Evolutionary conservation across 257 asterid species (phyloP).

Genomic region (Solanum chmielewskii): DNA sequence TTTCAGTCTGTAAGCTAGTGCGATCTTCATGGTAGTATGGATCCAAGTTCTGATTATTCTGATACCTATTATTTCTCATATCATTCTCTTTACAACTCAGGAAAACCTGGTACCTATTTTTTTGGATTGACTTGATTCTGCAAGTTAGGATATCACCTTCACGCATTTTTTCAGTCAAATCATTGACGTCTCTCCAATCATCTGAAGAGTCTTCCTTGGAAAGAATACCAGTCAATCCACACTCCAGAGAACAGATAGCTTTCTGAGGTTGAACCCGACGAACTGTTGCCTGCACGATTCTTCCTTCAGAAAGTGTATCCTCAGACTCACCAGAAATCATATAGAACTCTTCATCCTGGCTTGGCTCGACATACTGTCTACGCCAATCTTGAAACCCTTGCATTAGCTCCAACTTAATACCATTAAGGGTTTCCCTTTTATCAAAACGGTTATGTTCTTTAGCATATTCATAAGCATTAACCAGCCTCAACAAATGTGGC

Average conservation of each 20-base stretch:
- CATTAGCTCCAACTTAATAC: slow-evolving; percentile 74
- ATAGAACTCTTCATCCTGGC: slow-evolving; percentile 81
- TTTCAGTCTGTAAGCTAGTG: slow-evolving; percentile 33
- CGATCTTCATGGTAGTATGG: slow-evolving; percentile 73
- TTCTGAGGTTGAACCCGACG: slow-evolving; percentile 76
- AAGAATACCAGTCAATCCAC: slow-evolving; percentile 82
- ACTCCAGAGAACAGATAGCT: slow-evolving; percentile 68
- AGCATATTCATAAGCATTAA: slow-evolving; percentile 64
- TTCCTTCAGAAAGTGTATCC: slow-evolving; percentile 82
- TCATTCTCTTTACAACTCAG: slow-evolving; percentile 72
- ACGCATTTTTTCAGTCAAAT: slow-evolving; percentile 60
- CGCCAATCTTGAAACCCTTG: slow-evolving; percentile 97
- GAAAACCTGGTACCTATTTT: slow-evolving; percentile 80
- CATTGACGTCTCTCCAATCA: slow-evolving; percentile 53
- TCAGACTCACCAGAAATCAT: slow-evolving; percentile 90
- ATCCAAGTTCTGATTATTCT: slow-evolving; percentile 39
- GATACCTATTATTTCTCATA: slow-evolving; percentile 48
- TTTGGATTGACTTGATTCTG: slow-evolving; percentile 66
- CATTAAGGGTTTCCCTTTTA: slow-evolving; percentile 77
- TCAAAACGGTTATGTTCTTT: slow-evolving; percentile 39
- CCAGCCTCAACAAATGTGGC: slow-evolving; percentile 63
- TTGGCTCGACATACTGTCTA: slow-evolving; percentile 49
- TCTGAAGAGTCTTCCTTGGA: slow-evolving; percentile 74
- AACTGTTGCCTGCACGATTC: slow-evolving; percentile 82
- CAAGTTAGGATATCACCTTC: slow-evolving; percentile 82